These are phyloP conservation scores for Fusarium chlamydosporum DNA, from an alignment of 2,329 filamentous ascomycete genomes.

Conservation along the genomic window DNA sequence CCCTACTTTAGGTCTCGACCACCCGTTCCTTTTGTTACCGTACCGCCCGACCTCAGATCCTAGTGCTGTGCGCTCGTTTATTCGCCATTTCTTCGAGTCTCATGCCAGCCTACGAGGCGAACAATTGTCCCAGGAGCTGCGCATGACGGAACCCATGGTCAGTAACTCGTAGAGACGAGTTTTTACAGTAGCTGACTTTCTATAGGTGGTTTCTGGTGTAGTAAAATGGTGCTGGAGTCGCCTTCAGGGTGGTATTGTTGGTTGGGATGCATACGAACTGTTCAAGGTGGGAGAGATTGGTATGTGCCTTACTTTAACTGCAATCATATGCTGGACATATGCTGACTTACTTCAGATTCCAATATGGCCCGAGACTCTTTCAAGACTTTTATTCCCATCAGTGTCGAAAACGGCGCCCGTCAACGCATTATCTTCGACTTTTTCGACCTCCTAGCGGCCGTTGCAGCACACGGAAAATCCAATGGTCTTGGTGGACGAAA, in stretches of 20 bases:
- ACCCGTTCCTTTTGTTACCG: slow-evolving; percentile 92
- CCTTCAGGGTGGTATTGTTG: slow-evolving; percentile 89
- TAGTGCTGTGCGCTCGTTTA: slow-evolving; percentile 90
- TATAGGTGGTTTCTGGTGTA: slow-evolving; percentile 89
- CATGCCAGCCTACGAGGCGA: slow-evolving; percentile 76
- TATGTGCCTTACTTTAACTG: slow-evolving; percentile 54
- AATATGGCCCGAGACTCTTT: slow-evolving; percentile 93
- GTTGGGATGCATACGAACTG: slow-evolving; percentile 96
- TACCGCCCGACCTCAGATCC: slow-evolving; percentile 95
- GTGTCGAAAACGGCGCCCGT: slow-evolving; percentile 87
- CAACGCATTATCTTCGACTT: slow-evolving; percentile 95
- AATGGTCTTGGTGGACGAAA: slow-evolving; percentile 96
- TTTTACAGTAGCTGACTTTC: slow-evolving; percentile 44
- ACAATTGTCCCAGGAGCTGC: slow-evolving; percentile 83
- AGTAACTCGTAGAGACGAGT: slow-evolving; percentile 48
- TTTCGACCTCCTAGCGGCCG: slow-evolving; percentile 91
- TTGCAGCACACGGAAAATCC: slow-evolving; percentile 91
- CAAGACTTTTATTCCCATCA: slow-evolving; percentile 94
- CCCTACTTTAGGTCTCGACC: slow-evolving; percentile 77
- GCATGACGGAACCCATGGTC: slow-evolving; percentile 95
- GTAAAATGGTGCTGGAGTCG: slow-evolving; percentile 99
- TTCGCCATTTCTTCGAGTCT: slow-evolving; percentile 90
- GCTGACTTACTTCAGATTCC: slow-evolving; percentile 74
- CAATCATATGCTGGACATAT: slow-evolving; percentile 6
- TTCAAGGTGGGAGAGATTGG: slow-evolving; percentile 96